A percentile compares a stretch with the other conserved stretches of the same genome.
phyloP scores from a whole-genome alignment of 2,329 filamentous ascomycete genomes.

The Clonostachys solani region DNA sequence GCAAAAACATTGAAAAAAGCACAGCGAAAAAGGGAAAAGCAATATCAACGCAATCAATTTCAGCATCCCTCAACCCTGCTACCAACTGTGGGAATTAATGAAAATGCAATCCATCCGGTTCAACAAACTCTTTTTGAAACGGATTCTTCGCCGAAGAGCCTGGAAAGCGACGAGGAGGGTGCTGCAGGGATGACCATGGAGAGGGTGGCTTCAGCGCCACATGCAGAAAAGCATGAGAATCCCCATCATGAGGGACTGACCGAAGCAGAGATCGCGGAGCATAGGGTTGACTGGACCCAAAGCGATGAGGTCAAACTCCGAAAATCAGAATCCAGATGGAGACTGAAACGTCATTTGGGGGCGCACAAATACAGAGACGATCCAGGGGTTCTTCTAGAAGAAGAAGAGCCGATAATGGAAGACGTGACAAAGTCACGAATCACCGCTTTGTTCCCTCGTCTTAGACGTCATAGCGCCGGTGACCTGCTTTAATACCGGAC shows the following conservation, averaged over 20 bases:
- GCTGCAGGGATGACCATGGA: neutral
- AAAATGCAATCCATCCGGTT: conserved; percentile 7
- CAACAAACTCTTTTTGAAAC: conserved; percentile 12
- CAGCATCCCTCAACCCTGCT: conserved; percentile 31
- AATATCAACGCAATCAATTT: conserved; percentile 36
- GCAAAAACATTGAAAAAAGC: conserved; percentile 26
- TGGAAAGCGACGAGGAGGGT: neutral
- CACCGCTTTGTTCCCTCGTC: neutral
- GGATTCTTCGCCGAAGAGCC: too few relatives aligned
- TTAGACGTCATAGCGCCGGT: neutral
- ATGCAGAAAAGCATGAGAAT: neutral
- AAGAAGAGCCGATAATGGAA: neutral
- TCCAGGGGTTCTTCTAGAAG: conserved; percentile 31
- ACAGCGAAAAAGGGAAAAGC: conserved; percentile 30
- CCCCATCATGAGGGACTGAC: neutral
- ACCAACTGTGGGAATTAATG: conserved; percentile 24
- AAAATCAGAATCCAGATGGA: conserved; percentile 45
- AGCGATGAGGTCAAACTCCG: conserved; percentile 41
- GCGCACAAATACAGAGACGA: conserved; percentile 12
- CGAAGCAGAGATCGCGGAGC: conserved; percentile 13
- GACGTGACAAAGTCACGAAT: neutral
- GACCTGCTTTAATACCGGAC: neutral
- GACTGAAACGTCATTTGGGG: conserved; percentile 35
- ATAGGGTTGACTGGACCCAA: conserved; percentile 55
- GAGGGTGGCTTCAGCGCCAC: neutral